Base-by-base conservation (phyloP, 1,284 basidiomycete genomes). In the Tilletia caries region DNA sequence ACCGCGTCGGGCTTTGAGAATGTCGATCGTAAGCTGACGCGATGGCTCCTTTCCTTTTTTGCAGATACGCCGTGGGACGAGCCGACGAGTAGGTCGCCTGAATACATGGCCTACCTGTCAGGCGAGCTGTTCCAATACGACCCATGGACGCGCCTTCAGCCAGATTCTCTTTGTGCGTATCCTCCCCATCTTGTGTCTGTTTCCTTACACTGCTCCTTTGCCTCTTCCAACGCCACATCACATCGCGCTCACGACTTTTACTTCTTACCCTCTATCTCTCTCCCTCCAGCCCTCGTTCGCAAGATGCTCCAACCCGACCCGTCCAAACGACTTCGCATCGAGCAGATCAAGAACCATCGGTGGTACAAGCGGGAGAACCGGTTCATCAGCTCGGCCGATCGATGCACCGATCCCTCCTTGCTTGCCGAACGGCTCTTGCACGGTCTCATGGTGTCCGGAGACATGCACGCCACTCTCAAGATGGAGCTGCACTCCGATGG, bases 41-140 rank as follows among this genome's bases (percentile, higher is more conserved):
- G n/a, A n/a, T n/a, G n/a, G n/a, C n/a, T n/a, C n/a, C 52, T 6
- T 29, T 29, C 1, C 52, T 2, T 27, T 34, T 41, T 10, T 43
- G 2, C 44, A 96, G 93, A 96, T 82, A 98, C 95, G 0, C 96
- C 95, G 1, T 98, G 95, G 95, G 95, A 98, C 80, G 92, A 96
- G 81, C 94, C 95, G 2, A 93, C 93, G 0, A 81, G 84, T 0
- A 86, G 87, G 25, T 92, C 91, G 72, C 88, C 89, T 1, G 95
- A 98, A 83, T 98, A 89, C 82, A 82, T 85, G 32, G 88, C 89
- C 6, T 98, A 92, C 83, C 80, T 91, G 1, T 87, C 87, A 0
- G 93, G 93, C 1, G 86, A 90, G 67, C 88, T 95, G 67, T 74
- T 82, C 67, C 82, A 87, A 8, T 89, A 92, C 75, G 86, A 87